Evolutionary conservation across 805 yeast species (phyloP).

Genomic region (Pichia scutulata): DNA sequence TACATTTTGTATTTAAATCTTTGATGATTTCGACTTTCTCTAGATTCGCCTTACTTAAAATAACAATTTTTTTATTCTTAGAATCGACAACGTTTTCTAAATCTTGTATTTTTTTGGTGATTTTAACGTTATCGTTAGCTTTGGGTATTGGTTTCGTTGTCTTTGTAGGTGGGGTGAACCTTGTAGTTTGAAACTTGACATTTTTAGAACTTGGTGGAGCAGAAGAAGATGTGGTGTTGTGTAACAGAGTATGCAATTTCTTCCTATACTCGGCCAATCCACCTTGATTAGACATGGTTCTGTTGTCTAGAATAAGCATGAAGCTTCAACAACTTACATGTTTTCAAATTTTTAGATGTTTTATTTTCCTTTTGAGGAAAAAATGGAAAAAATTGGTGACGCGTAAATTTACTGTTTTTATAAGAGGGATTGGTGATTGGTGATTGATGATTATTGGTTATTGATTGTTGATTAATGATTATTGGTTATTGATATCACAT

Average conservation of each 20-base stretch:
- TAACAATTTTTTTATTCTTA: conserved; percentile 8
- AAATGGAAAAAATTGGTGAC: background rate
- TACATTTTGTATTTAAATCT: background rate
- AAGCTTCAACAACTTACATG: background rate
- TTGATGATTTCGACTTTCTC: background rate
- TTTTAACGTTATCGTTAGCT: background rate
- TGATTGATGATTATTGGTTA: no score
- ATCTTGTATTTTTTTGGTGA: conserved; percentile 1
- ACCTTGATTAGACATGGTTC: background rate
- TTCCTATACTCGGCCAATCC: conserved; percentile 2
- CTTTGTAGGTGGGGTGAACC: background rate
- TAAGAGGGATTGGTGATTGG: no score
- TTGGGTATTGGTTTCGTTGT: background rate
- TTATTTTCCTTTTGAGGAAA: background rate
- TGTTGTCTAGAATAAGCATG: background rate
- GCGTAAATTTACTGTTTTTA: background rate
- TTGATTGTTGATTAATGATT: no score
- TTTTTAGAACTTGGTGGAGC: background rate
- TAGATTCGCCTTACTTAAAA: conserved; percentile 1
- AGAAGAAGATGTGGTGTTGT: background rate
- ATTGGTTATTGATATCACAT: background rate
- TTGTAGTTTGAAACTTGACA: background rate
- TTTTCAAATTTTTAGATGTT: background rate
- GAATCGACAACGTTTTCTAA: conserved; percentile 2
- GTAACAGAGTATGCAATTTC: conserved; percentile 1